Conservation (phyloP, 2,329 filamentous ascomycete genomes). For the Ceratocystis destructans region DNA sequence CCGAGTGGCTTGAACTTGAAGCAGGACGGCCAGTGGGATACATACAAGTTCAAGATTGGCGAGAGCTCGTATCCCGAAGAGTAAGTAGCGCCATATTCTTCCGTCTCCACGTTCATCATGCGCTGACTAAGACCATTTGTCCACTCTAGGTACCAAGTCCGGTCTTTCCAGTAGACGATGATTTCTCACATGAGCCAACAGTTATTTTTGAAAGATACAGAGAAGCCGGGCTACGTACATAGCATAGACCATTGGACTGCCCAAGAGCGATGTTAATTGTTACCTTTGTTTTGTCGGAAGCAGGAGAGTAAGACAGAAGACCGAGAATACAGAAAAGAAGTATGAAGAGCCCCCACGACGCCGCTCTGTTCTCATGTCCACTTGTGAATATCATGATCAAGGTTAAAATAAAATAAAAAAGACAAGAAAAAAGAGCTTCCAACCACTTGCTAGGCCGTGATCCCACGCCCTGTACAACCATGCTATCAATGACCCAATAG, state of each 20-base stretch:
- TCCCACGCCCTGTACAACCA: background rate
- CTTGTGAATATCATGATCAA: too few species aligned
- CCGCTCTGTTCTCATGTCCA: too few species aligned
- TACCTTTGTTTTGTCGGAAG: background rate
- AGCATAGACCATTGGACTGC: slow-evolving; percentile 4
- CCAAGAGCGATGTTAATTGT: slow-evolving; percentile 8
- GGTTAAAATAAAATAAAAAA: background rate
- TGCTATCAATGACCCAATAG: background rate
- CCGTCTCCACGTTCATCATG: background rate
- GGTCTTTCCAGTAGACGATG: slow-evolving; percentile 40
- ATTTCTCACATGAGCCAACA: slow-evolving; percentile 17
- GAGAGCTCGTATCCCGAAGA: slow-evolving; percentile 57
- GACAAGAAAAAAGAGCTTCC: background rate
- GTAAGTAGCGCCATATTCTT: slow-evolving; percentile 36
- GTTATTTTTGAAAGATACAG: slow-evolving; percentile 20
- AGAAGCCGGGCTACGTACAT: slow-evolving; percentile 19
- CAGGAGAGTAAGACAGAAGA: background rate
- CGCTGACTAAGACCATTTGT: slow-evolving; percentile 24
- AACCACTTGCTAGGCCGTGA: background rate
- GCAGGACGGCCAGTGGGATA: slow-evolving; percentile 42
- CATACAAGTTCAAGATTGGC: slow-evolving; percentile 51
- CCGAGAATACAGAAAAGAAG: background rate
- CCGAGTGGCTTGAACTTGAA: slow-evolving; percentile 54
- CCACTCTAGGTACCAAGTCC: slow-evolving; percentile 45
- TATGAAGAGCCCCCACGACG: too few species aligned